phyloP scores from a whole-genome alignment of 768 basidiomycete genomes.

The Heimioporus sp. region DNA sequence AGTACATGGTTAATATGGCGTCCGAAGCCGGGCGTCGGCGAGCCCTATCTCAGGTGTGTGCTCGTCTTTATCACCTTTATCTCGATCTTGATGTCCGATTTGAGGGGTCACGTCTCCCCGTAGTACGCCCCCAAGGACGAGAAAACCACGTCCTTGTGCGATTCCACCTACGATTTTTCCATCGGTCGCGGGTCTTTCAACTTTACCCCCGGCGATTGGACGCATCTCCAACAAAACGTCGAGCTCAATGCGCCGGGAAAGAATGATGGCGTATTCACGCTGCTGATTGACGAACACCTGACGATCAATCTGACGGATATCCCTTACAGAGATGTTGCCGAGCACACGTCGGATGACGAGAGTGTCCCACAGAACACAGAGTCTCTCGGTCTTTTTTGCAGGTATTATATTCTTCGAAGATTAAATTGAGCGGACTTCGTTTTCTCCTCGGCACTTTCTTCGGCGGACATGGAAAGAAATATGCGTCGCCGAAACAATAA shows the following conservation, averaged over 20 bases:
- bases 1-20: constrained; percentile 89
- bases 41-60: constrained; percentile 70
- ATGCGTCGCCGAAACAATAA: constrained; percentile 72
- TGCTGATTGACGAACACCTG: constrained; percentile 60
- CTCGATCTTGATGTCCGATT: not conserved
- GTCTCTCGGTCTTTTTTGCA: constrained; percentile 69
- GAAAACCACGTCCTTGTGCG: constrained; percentile 62
- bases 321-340: constrained; percentile 52
- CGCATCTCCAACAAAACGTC: constrained; percentile 66
- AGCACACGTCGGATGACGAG: not conserved
- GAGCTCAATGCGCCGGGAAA: constrained; percentile 70
- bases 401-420: constrained; percentile 38
- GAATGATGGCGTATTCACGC: constrained; percentile 61
- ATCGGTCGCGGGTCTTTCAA: constrained; percentile 70
- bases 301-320: constrained; percentile 56
- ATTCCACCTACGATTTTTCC: constrained; percentile 66
- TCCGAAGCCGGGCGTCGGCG: constrained; percentile 59
- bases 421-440: not conserved
- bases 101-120: not conserved
- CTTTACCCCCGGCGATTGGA: constrained; percentile 67
- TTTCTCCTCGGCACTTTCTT: constrained; percentile 61
- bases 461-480: constrained; percentile 66
- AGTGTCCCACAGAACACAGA: constrained; percentile 29
- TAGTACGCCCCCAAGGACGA: constrained; percentile 77
- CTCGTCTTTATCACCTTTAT: too few species aligned